Percentiles rank a stretch among this genome's conserved stretches.
phyloP scores from a whole-genome alignment of 2,329 filamentous ascomycete genomes.

The Stylonectria norvegica region DNA sequence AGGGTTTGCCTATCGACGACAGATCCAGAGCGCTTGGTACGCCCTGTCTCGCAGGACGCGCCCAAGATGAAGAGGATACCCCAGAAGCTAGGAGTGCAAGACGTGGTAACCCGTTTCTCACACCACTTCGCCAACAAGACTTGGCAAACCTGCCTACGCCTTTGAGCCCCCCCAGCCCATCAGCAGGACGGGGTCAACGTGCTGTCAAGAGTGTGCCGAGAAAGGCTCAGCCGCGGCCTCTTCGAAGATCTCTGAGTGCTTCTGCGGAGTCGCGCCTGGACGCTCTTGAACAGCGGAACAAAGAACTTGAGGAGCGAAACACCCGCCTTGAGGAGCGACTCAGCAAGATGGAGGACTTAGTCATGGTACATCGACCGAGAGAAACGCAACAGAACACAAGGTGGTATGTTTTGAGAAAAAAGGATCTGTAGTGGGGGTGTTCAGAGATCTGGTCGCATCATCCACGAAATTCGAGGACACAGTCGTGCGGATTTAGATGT shows the following conservation, averaged over 20 bases:
- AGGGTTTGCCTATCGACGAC: not conserved
- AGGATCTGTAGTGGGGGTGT: no score
- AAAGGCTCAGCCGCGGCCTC: not conserved
- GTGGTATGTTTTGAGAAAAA: no score
- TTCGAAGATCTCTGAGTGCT: not conserved
- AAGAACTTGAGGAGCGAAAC: no score
- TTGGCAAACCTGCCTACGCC: not conserved
- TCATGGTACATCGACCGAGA: no score
- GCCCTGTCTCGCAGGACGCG: not conserved
- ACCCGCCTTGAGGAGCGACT: no score
- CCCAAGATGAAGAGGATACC: not conserved
- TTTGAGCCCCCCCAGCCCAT: slow-evolving; percentile 15
- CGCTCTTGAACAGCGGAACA: not conserved
- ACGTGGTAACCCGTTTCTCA: slow-evolving; percentile 2
- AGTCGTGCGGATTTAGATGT: no score
- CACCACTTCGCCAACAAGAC: slow-evolving; percentile 13
- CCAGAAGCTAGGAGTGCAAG: not conserved
- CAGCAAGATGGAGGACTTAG: no score
- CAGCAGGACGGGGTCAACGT: slow-evolving; percentile 8
- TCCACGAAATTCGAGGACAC: no score
- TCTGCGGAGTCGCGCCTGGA: not conserved
- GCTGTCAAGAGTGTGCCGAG: not conserved
- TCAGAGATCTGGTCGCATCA: no score
- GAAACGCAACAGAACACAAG: no score
- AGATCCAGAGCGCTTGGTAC: not conserved